Conservation (phyloP, 2,329 filamentous ascomycete species). For the Diaporthe nobilis region DNA sequence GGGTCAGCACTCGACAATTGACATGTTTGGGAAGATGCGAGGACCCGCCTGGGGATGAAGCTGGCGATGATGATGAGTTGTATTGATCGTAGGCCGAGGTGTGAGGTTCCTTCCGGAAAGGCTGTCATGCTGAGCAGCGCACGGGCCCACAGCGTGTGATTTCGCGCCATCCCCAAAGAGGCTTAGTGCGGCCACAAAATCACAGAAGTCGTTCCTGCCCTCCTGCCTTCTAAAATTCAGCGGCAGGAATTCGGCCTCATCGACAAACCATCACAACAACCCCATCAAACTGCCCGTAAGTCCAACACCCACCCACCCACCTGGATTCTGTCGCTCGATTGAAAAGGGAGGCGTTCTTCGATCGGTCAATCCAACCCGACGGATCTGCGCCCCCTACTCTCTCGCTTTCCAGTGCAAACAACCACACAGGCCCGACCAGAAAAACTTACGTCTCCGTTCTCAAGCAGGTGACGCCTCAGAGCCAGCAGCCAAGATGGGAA, state of each 20-base stretch:
- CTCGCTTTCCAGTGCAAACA: not conserved
- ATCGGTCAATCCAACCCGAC: conserved; percentile 11
- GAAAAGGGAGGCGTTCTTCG: conserved; percentile 25
- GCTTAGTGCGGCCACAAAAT: conserved; percentile 36
- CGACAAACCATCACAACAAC: conserved; percentile 35
- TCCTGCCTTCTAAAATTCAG: conserved; percentile 31
- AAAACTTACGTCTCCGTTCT: conserved; percentile 34
- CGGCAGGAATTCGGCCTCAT: conserved; percentile 6
- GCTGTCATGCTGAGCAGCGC: conserved; percentile 21
- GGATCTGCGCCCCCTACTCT: not conserved
- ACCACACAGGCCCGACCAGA: conserved; percentile 8
- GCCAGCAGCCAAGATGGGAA: conserved; percentile 63
- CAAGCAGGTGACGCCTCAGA: conserved; percentile 40
- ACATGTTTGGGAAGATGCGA: not conserved
- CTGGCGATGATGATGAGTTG: conserved; percentile 28
- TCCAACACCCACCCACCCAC: conserved; percentile 26
- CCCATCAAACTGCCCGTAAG: conserved; percentile 41
- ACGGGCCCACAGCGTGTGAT: not conserved
- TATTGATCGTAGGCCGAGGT: conserved; percentile 18
- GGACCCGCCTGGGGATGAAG: conserved; percentile 20
- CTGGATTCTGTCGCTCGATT: conserved; percentile 16
- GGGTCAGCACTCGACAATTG: conserved; percentile 26
- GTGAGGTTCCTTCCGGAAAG: conserved; percentile 33
- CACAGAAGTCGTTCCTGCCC: conserved; percentile 14
- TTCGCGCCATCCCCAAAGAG: not conserved